phyloP scores from a whole-genome alignment of 2,329 filamentous ascomycete genomes.

The Chaetomium olivaceum region DNA sequence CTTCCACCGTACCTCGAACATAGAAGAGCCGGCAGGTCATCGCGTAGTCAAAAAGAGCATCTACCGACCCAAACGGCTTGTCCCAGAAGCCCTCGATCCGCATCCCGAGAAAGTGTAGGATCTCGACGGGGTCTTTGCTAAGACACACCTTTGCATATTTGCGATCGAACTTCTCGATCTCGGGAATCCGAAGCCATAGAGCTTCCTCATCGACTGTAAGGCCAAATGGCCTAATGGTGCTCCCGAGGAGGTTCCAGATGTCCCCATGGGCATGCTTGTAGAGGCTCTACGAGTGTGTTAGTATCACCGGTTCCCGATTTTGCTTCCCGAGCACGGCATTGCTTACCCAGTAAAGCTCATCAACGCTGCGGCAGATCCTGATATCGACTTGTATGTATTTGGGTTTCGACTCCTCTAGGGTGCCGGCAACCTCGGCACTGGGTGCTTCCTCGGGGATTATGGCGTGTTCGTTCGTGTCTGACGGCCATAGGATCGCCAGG shows the following conservation, averaged over 20 bases:
- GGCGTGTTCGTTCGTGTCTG: constrained; percentile 20
- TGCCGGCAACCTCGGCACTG: neutral
- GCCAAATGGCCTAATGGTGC: constrained; percentile 63
- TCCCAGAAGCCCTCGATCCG: constrained; percentile 51
- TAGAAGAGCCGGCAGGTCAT: constrained; percentile 60
- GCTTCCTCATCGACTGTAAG: constrained; percentile 65
- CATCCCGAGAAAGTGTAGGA: constrained; percentile 66
- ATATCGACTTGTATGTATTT: constrained; percentile 71
- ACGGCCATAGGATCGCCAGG: constrained; percentile 59
- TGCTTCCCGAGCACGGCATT: neutral
- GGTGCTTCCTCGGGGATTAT: neutral
- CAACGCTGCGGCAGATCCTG: constrained; percentile 49
- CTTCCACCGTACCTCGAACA: constrained; percentile 32
- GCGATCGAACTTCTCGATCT: constrained; percentile 62
- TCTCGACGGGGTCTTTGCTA: constrained; percentile 54
- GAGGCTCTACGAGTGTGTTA: constrained; percentile 33
- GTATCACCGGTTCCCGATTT: neutral
- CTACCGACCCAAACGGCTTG: constrained; percentile 53
- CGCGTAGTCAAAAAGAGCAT: constrained; percentile 64
- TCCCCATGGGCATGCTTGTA: constrained; percentile 76
- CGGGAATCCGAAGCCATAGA: constrained; percentile 65
- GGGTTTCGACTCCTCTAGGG: constrained; percentile 7
- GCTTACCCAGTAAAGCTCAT: constrained; percentile 56
- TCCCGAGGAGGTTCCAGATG: constrained; percentile 64
- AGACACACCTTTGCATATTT: constrained; percentile 61